Evolutionary conservation across 805 yeast genomes (phyloP), one percentile per base, ranked within the genome.

Genomic region (Myxozyma mucilagina): DNA sequence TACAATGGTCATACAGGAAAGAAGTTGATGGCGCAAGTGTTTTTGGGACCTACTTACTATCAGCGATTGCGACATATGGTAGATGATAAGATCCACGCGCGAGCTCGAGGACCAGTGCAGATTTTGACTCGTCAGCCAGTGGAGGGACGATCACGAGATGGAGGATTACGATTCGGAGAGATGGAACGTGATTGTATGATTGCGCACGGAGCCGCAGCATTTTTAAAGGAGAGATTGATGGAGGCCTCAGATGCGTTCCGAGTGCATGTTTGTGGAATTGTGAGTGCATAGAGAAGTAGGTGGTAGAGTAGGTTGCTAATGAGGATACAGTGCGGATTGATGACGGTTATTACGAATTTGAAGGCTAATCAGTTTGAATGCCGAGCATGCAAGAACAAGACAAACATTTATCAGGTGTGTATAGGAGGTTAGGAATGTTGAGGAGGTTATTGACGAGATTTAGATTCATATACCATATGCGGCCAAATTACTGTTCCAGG

Each of bases 171-270:
- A 78, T 92, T 93, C 84, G 99, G 99, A 73, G 99, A 93, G 78
- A 94, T 94, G 99, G 99, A 94, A 79, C 90, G 99, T 81, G 99
- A 94, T 82, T 94, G 99, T 87, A 93, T 94, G 97, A 94, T 94
- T 81, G 99, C 99, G 1, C 98, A 94, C 74, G 99, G 99, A 75
- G 98, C 97, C 13, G 97, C 99, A 3, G 96, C 97, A 7, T 93
- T 94, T 81, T 83, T 94, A 79, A 91, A 93, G 77, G 99, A 94
- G 79, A 84, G 99, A 75, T 81, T 94, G 75, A 93, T 94, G 97
- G 98, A 94, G 77, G 97, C 97, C 11, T 93, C 98, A 0, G 99
- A 94, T 79, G 97, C 98, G 1, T 94, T 94, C 82, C 84, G 98
- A 77, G 98, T 94, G 47, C 98, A 94, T 74, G 87, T 94, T 35